Conservation (phyloP, 2,329 filamentous ascomycete species). For the Aspergillus latus region DNA sequence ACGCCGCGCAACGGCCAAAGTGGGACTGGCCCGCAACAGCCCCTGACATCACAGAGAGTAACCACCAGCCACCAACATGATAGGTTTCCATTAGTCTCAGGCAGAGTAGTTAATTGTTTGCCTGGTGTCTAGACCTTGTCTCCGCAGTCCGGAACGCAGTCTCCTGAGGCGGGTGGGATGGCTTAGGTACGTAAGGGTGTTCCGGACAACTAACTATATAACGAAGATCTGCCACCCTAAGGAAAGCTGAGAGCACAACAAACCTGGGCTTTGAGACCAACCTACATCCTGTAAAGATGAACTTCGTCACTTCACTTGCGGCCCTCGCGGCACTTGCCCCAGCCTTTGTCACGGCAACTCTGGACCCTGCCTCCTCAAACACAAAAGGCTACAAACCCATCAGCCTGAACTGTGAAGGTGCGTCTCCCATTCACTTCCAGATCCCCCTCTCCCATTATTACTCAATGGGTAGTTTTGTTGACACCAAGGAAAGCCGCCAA, state of each 20-base stretch:
- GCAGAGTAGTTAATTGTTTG: background rate
- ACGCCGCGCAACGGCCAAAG: background rate
- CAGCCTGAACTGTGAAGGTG: slow-evolving; percentile 32
- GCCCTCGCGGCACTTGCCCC: slow-evolving; percentile 15
- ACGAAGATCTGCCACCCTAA: background rate
- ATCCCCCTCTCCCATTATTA: background rate
- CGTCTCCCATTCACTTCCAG: background rate
- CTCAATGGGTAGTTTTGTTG: no score
- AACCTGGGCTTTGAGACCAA: no score
- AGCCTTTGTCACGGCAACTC: slow-evolving; percentile 27
- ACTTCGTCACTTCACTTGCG: slow-evolving; percentile 1
- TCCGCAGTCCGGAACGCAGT: background rate
- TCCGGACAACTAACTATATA: background rate
- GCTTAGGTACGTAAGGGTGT: no score
- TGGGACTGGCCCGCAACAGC: background rate
- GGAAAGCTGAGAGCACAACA: no score
- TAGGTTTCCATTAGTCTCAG: background rate
- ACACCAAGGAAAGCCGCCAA: slow-evolving; percentile 27
- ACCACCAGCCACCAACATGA: background rate
- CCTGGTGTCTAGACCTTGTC: background rate
- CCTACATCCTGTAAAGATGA: background rate
- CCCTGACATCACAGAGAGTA: background rate
- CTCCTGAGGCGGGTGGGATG: no score
- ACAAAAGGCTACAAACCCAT: slow-evolving; percentile 37
- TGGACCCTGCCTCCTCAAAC: slow-evolving; percentile 37